These are phyloP conservation scores for Phellinidium pouzarii DNA, from an alignment of 1,284 basidiomycete genomes.

Conservation along the genomic window DNA sequence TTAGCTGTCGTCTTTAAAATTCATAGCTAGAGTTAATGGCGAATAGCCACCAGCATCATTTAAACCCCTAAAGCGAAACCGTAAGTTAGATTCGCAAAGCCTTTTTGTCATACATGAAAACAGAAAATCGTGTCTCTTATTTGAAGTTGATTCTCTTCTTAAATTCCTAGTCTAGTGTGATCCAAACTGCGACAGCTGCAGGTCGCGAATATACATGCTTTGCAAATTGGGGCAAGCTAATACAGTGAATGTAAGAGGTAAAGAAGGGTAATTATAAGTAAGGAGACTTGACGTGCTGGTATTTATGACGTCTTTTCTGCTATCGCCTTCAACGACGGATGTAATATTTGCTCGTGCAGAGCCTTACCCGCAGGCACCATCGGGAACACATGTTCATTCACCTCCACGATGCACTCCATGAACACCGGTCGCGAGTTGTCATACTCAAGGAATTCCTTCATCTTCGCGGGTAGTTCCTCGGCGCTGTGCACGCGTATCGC, in stretches of 20 bases:
- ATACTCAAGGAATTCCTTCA: constrained; percentile 99
- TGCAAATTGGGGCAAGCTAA: constrained; percentile 14
- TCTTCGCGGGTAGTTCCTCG: constrained; percentile 84
- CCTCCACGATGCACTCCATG: constrained; percentile 85
- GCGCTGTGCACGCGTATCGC: constrained; percentile 70
- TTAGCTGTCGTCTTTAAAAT: too few species aligned
- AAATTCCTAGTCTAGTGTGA: neutral
- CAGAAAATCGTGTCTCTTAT: too few species aligned
- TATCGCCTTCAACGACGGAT: constrained; percentile 37
- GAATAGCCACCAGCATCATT: too few species aligned
- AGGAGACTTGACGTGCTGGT: neutral
- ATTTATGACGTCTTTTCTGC: constrained; percentile 13
- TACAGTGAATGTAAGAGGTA: constrained; percentile 5
- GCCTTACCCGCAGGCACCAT: constrained; percentile 90
- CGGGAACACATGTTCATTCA: constrained; percentile 91
- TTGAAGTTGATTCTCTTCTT: neutral
- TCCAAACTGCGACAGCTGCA: neutral
- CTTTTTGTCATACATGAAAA: too few species aligned
- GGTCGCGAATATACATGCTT: constrained; percentile 10
- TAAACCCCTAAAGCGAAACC: too few species aligned
- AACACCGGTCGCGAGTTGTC: constrained; percentile 81
- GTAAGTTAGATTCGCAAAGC: too few species aligned
- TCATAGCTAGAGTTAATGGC: too few species aligned
- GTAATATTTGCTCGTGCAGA: constrained; percentile 80
- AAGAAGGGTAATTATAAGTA: neutral